Evolutionary conservation across 192 early-diverging fungal genomes (phyloP).

Genomic region (Helicostylum pulchrum): DNA sequence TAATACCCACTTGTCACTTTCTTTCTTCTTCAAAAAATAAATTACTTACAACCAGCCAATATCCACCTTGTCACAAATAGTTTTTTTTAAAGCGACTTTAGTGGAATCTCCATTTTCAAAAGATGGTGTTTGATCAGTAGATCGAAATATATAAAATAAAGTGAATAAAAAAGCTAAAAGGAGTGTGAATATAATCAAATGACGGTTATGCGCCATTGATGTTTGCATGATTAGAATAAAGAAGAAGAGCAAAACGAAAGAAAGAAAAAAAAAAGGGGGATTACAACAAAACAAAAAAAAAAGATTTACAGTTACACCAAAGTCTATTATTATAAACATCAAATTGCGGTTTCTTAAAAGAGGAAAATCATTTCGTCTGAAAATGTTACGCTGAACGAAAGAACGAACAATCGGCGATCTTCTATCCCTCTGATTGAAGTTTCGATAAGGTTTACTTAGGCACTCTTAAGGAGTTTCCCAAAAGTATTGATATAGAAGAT

Average conservation of each 20-base stretch:
- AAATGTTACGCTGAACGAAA: too few species aligned
- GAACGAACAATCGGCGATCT: too few species aligned
- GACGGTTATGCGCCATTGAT: conserved; percentile 7
- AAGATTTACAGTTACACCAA: neutral
- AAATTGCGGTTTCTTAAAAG: too few species aligned
- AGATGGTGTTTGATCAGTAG: neutral
- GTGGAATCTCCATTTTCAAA: too few species aligned
- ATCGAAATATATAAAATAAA: neutral
- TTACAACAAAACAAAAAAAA: neutral
- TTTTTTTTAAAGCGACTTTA: neutral
- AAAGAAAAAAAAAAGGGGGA: conserved; percentile 5
- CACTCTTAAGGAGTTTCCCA: too few species aligned
- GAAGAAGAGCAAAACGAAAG: neutral
- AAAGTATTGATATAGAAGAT: too few species aligned
- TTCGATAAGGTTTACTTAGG: too few species aligned
- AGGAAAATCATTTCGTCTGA: neutral
- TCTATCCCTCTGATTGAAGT: too few species aligned
- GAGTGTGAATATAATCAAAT: neutral
- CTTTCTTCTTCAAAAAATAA: neutral
- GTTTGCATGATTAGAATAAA: conserved; percentile 1
- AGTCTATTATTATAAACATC: too few species aligned
- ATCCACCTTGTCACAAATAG: conserved; percentile 5
- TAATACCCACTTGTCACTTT: neutral
- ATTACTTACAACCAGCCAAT: conserved; percentile 12
- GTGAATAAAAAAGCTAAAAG: neutral